phyloP scores from a whole-genome alignment of 2,329 filamentous ascomycete species.

The Pestalotiopsis fici region DNA sequence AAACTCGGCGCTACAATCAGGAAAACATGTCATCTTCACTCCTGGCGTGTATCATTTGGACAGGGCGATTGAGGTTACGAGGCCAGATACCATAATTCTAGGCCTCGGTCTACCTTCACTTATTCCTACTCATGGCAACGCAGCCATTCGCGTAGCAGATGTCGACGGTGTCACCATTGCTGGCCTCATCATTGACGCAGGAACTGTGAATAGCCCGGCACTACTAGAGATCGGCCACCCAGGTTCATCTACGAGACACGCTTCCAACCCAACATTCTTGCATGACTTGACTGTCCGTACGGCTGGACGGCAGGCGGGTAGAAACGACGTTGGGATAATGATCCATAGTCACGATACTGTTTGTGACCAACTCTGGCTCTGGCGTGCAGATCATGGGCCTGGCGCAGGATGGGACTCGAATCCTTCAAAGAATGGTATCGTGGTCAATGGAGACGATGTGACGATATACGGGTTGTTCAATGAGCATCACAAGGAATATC shows the following conservation, averaged over 20 bases:
- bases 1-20: slow-evolving; percentile 26
- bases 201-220: slow-evolving; percentile 22
- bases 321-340: slow-evolving; percentile 27
- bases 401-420: slow-evolving; percentile 29
- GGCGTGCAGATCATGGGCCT: slow-evolving; percentile 32
- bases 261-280: slow-evolving; percentile 29
- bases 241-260: slow-evolving; percentile 19
- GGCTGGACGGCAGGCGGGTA: slow-evolving; percentile 21
- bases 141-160: slow-evolving; percentile 27
- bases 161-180: slow-evolving; percentile 31
- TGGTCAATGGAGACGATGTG: slow-evolving; percentile 30
- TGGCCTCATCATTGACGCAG: slow-evolving; percentile 31
- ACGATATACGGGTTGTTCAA: slow-evolving; percentile 34
- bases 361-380: slow-evolving; percentile 33
- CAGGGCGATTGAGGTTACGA: slow-evolving; percentile 22
- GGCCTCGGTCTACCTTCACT: slow-evolving; percentile 31
- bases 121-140: slow-evolving; percentile 23
- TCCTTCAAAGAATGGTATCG: slow-evolving; percentile 29
- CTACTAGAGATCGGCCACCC: slow-evolving; percentile 29
- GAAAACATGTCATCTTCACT: slow-evolving; percentile 30
- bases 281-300: slow-evolving; percentile 33
- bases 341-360: slow-evolving; percentile 32
- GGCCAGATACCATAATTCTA: slow-evolving; percentile 27
- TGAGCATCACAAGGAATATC: slow-evolving; percentile 32
- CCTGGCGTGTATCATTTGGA: slow-evolving; percentile 32